Evolutionary conservation across 2,329 filamentous ascomycete species (phyloP), one percentile per base, ranked within the genome.

Genomic region (Fusarium protoensiforme): DNA sequence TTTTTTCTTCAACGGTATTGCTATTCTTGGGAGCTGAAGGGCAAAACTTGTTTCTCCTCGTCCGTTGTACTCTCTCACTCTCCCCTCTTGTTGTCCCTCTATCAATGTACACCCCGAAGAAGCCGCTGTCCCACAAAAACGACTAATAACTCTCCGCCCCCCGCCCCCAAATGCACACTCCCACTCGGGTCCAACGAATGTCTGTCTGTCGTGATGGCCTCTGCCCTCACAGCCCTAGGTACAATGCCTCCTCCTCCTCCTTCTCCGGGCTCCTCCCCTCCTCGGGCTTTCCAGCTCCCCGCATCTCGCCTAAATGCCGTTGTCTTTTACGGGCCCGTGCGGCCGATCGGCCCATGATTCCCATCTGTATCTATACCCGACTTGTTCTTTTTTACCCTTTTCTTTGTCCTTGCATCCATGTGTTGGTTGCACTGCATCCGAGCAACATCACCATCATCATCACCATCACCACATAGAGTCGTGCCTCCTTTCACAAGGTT

Each of bases 281-380:
- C 27, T 31, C 46, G 27, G 22, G 27, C 46, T 27, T 10, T 22
- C 6, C 20, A 22, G 4, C 46, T 35, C 31, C 53, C 36, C 24
- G 51, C 35, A 67, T 67, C 33, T 71, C 59, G 62, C 59, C 59
- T 71, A 57, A 67, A 68, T 73, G 71, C 70, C 70, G 62, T 67
- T 67, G 54, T 71, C 67, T 54, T 56, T n/a, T 48, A 60, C 62
- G 54, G 69, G 59, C 31, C n/a, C 46, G 31, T 41, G 56, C 61
- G 69, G 66, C 58, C 24, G 31, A 54, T 41, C 38, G 57, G 46
- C 46, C 24, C 57, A 72, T 29, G 60, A 11, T 57, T 36, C 31
- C 8, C 43, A 51, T 62, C 38, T 64, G 51, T 63, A 57, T 35
- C 36, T 64, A 46, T 57, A 58, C 46, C 61, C 51, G 48, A 48